These are phyloP conservation scores for Wickerhamiella lipophila DNA, from an alignment of 805 yeast species.

Conservation along the genomic window DNA sequence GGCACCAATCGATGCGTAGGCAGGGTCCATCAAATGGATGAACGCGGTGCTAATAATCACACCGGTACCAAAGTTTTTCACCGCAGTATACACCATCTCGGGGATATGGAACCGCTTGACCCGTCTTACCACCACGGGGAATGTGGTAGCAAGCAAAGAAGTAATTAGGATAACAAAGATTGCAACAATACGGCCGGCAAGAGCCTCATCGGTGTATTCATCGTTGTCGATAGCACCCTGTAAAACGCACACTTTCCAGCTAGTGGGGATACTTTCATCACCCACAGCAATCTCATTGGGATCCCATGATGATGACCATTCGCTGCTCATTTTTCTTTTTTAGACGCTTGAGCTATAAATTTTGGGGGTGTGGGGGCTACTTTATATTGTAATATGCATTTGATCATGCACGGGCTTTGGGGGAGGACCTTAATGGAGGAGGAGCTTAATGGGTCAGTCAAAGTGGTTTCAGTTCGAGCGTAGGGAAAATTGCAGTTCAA, in stretches of 20 bases:
- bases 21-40: constrained; percentile 44
- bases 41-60: constrained; percentile 68
- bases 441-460: not conserved
- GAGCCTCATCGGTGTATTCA: constrained; percentile 37
- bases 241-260: constrained; percentile 34
- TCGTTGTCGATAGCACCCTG: constrained; percentile 33
- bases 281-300: constrained; percentile 27
- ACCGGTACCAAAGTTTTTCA: constrained; percentile 56
- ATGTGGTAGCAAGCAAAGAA: constrained; percentile 35
- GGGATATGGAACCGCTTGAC: constrained; percentile 24
- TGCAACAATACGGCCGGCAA: constrained; percentile 40
- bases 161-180: constrained; percentile 43
- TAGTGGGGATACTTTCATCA: constrained; percentile 26
- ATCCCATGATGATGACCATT: constrained; percentile 23
- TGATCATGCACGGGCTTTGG: not conserved
- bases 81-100: constrained; percentile 25
- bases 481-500: no score
- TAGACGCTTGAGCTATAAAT: no score
- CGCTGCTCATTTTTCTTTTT: constrained; percentile 2
- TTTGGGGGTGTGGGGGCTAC: not conserved
- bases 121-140: constrained; percentile 31
- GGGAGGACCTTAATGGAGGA: not conserved
- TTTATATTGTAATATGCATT: not conserved
- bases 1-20: constrained; percentile 27
- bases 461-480: no score